These are phyloP conservation scores for Penicillium sp. DNA, from an alignment of 2,329 filamentous ascomycete species.

Conservation along the genomic window DNA sequence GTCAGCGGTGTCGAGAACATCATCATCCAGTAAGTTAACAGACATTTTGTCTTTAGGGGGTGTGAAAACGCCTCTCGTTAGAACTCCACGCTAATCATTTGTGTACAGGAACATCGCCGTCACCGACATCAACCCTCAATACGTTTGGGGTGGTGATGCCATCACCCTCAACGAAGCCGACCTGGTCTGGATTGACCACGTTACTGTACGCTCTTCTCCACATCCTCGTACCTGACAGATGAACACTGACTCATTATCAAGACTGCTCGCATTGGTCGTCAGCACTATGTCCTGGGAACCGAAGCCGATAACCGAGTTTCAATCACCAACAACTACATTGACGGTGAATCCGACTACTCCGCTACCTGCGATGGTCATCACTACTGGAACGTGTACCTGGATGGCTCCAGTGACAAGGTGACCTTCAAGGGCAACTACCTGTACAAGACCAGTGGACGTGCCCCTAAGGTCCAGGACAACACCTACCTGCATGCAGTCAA, in stretches of 20 bases:
- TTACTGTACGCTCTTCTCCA: background rate
- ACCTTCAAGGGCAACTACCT: constrained; percentile 14
- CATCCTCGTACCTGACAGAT: too few species aligned
- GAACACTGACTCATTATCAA: background rate
- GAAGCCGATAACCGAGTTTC: constrained; percentile 10
- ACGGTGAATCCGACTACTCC: constrained; percentile 10
- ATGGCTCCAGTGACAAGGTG: constrained; percentile 9
- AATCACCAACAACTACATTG: constrained; percentile 12
- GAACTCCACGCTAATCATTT: too few species aligned
- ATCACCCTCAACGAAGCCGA: constrained; percentile 8
- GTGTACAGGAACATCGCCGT: constrained; percentile 7
- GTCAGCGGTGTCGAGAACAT: constrained; percentile 7
- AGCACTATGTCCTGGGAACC: constrained; percentile 9
- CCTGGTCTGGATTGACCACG: constrained; percentile 11
- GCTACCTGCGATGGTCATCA: constrained; percentile 12
- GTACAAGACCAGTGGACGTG: constrained; percentile 9
- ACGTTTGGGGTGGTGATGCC: constrained; percentile 15
- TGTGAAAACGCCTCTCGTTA: too few species aligned
- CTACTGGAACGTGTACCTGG: constrained; percentile 12
- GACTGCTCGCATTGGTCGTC: constrained; percentile 13
- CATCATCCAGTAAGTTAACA: constrained; percentile 8
- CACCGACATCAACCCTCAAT: constrained; percentile 10
- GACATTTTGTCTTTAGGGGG: background rate
- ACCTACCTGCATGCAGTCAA: constrained; percentile 12
- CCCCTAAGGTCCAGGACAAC: constrained; percentile 6